Percentiles rank a stretch among this genome's conserved stretches.
These are phyloP conservation scores for Tephrocybe rancida DNA, from an alignment of 768 basidiomycete genomes.

Conservation along the genomic window DNA sequence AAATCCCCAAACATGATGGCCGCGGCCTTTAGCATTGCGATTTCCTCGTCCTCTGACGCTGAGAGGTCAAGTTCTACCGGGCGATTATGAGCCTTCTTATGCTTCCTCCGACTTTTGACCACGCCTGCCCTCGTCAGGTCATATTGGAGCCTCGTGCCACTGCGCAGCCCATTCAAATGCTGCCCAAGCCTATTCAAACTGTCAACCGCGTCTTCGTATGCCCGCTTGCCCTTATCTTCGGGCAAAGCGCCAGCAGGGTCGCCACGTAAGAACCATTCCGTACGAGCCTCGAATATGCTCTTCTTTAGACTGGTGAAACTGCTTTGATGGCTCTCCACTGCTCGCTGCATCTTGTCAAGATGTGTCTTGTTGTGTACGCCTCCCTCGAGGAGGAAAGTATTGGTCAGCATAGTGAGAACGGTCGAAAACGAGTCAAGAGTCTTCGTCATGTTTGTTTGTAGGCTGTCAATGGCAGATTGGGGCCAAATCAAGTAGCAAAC, in stretches of 20 bases:
- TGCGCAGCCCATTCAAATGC: constrained; percentile 87
- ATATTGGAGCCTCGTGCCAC: constrained; percentile 82
- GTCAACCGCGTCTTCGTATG: constrained; percentile 86
- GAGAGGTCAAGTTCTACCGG: constrained; percentile 11
- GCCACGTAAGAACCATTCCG: constrained; percentile 65
- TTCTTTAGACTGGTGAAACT: constrained; percentile 91
- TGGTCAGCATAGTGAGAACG: constrained; percentile 77
- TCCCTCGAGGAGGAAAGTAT: constrained; percentile 83
- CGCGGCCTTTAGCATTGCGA: constrained; percentile 57
- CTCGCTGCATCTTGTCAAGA: constrained; percentile 69
- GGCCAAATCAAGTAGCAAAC: constrained; percentile 88
- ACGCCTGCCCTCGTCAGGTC: constrained; percentile 70
- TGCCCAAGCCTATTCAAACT: constrained; percentile 90
- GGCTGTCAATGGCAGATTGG: constrained; percentile 77
- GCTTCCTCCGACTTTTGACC: constrained; percentile 21
- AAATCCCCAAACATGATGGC: constrained; percentile 79
- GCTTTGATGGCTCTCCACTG: constrained; percentile 83
- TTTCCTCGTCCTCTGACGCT: constrained; percentile 31
- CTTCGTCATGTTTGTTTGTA: constrained; percentile 84
- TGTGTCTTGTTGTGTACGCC: constrained; percentile 53
- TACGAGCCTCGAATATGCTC: constrained; percentile 83
- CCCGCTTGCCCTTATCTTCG: constrained; percentile 41
- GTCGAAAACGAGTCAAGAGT: constrained; percentile 90
- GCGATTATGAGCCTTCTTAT: constrained; percentile 16
- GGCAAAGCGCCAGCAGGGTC: constrained; percentile 26